Evolutionary conservation across 306 rosid species (phyloP).

Genomic region (Clitoria ternatea): DNA sequence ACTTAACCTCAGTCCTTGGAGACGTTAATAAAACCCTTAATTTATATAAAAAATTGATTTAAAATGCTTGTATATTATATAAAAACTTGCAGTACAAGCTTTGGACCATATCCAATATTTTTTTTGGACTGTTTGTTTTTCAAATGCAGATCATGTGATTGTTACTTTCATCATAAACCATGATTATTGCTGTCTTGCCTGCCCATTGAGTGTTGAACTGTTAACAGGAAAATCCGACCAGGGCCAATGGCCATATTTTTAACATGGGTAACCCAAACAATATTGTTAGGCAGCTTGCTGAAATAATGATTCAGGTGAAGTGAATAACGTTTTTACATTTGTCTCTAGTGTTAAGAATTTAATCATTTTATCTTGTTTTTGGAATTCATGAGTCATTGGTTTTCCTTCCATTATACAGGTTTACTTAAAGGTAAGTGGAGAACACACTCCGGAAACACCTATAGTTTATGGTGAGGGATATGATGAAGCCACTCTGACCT

Average conservation of each 20-base stretch:
- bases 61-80: too few relatives aligned
- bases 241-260: constrained; percentile 90
- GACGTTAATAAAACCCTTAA: too few relatives aligned
- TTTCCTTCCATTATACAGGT: constrained; percentile 50
- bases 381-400: not conserved
- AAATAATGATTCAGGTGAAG: constrained; percentile 89
- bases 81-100: too few relatives aligned
- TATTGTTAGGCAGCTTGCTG: constrained; percentile 94
- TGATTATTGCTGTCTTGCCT: not conserved
- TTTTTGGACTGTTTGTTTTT: not conserved
- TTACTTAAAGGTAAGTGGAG: constrained; percentile 84
- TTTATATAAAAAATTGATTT: too few relatives aligned
- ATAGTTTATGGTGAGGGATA: constrained; percentile 90
- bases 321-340: not conserved
- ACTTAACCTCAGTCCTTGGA: too few relatives aligned
- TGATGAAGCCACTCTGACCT: constrained; percentile 92
- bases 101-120: not conserved
- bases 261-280: constrained; percentile 97
- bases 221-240: constrained; percentile 85
- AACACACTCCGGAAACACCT: constrained; percentile 49
- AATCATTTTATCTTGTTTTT: not conserved
- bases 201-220: not conserved
- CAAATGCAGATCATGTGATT: not conserved
- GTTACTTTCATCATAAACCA: not conserved
- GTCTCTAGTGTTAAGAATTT: not conserved